These are phyloP conservation scores for Globisporangium alternatum DNA, from an alignment of 352 stramenopile species.

Conservation along the genomic window DNA sequence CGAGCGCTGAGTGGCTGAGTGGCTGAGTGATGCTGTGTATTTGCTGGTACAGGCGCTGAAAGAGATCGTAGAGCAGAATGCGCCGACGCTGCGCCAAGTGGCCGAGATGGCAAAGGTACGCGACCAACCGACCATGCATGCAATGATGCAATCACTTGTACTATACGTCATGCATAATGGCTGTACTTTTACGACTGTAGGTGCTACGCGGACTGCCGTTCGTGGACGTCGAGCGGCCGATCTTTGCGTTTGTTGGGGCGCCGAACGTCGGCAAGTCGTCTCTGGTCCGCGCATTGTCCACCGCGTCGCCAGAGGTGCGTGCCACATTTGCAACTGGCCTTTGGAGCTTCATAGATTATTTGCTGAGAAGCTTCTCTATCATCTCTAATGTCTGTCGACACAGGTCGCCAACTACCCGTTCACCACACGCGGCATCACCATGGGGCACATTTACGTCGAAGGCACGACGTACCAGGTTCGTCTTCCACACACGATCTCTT, in stretches of 20 bases:
- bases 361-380: not conserved
- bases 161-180: not conserved
- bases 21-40: not conserved
- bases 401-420: constrained; percentile 88
- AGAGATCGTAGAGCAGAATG: constrained; percentile 42
- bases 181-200: constrained; percentile 19
- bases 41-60: constrained; percentile 32
- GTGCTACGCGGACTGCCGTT: constrained; percentile 69
- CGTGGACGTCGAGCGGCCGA: constrained; percentile 75
- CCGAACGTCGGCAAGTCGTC: constrained; percentile 88
- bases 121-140: not conserved
- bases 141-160: not conserved
- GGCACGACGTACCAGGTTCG: constrained; percentile 70
- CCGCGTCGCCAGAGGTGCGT: constrained; percentile 70
- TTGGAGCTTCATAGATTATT: not conserved
- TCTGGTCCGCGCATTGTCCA: constrained; percentile 74
- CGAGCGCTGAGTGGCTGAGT: not conserved
- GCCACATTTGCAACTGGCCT: not conserved
- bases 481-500: not conserved
- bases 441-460: constrained; percentile 85
- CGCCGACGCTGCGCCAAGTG: constrained; percentile 37
- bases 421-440: constrained; percentile 84
- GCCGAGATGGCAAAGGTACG: constrained; percentile 63
- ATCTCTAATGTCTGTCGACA: not conserved
- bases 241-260: constrained; percentile 83